Base-by-base conservation (phyloP, 164 flowering plant species). In the Liriodendron chinense region DNA sequence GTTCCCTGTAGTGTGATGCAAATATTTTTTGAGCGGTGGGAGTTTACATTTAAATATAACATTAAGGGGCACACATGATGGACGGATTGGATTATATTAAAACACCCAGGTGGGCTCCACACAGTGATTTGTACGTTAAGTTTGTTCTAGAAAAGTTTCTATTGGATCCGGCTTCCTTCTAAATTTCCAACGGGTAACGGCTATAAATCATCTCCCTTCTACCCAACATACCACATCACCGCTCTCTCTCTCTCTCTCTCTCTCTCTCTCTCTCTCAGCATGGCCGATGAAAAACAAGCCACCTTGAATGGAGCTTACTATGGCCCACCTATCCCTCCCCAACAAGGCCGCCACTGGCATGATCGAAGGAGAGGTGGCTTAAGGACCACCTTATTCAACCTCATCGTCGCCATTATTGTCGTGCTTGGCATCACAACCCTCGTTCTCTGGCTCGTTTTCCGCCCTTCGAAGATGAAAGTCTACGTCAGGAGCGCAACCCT, bases 241-340 rank as follows among this genome's bases (percentile, higher is more conserved):
- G 3, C 62, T 57, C 62, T 57, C 62, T 57, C 67, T 24, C 25
- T 64, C 67, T 64, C 67, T 64, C 66, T 63, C 67, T 64, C 67
- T 64, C 23, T 22, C 22, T 64, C 66, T 23, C 47, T 16, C 61
- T 22, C 2, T 43, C 47, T 65, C 64, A 12, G 28, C 69, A 72
- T 82, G 84, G 73, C 62, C 49, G 79, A 75, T 9, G n/a, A 72
- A 13, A 73, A 79, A 24, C 81, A 74, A 65, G 24, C 76, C n/a
- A 70, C 64, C 7, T 73, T 83, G 61, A 85, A 86, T 71, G 86
- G 86, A 2, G 84, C 85, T 43, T 84, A 79, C 74, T 83, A 85
- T 75, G 87, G 86, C 47, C 87, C 87, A 0, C 49, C 87, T 3
- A 73, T 85, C 68, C 89, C 87, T 23, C 86, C 89, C 4, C 82